Evolutionary conservation across 2,329 filamentous ascomycete genomes (phyloP), one percentile per base, ranked within the genome.

Genomic region (Penicillium brevicompactum): DNA sequence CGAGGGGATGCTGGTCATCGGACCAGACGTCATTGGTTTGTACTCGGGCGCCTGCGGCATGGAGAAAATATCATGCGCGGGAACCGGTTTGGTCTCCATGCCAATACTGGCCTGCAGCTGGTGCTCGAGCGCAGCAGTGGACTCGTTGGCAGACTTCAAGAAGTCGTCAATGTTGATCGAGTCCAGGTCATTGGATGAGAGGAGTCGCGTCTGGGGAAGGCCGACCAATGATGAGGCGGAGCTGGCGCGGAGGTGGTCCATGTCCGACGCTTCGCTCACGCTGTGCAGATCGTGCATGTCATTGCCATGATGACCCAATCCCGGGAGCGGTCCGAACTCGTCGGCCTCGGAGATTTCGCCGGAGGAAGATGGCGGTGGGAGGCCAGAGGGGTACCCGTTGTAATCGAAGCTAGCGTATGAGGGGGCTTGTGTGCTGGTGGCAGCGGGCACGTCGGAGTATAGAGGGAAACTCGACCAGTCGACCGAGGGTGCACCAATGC

Each of bases 381-480:
- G 70, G 27, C 73, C 69, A 22, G 71, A 71, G 14, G 64, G 70
- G 49, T 75, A 70, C 22, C 70, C 73, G 53, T 71, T 73, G 63
- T 76, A 74, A 59, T 79, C 76, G 59, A 77, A 76, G 58, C 76
- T 78, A 14, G 75, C 72, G 56, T 78, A 79, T 11, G 76, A 79
- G 14, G 75, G 75, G 13, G 76, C 70, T 48, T 79, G 77, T 42
- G 75, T 78, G 61, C 72, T 76, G 10, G 72, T 70, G 3, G 75
- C 59, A 14, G 74, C 64, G 31, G 72, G 67, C 10, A 71, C 64
- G 27, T 72, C 72, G 18, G 73, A 70, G 40, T 75, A 72, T 13
- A 80, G 60, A 38, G 78, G 77, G 58, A 79, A 75, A 32, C 73
- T 77, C 4, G 77, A 78, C 79, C 78, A 81, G 63, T 81, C 78